Evolutionary conservation across 139 green algal species (phyloP).

Genomic region (Closterium sp.): DNA sequence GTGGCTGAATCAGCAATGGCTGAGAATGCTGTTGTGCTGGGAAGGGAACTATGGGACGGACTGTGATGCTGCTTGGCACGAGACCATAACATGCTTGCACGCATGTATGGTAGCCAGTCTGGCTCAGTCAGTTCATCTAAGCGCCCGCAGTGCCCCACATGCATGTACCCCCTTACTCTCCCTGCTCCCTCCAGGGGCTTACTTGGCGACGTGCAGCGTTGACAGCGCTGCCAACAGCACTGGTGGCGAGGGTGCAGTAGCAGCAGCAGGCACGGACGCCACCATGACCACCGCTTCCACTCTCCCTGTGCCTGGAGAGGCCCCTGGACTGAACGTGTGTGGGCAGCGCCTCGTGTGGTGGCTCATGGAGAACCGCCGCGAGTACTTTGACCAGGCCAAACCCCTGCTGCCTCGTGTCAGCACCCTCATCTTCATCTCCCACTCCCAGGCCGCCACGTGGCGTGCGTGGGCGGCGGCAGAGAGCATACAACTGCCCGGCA

Average conservation of each 20-base stretch:
- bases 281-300: background rate
- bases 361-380: slow-evolving; percentile 39
- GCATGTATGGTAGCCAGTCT: too few species aligned
- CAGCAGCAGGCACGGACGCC: background rate
- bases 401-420: slow-evolving; percentile 9
- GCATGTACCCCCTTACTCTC: background rate
- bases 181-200: background rate
- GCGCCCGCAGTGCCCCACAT: too few species aligned
- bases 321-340: background rate
- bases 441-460: slow-evolving; percentile 20
- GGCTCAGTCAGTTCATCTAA: too few species aligned
- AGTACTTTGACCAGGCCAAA: slow-evolving; percentile 37
- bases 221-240: background rate
- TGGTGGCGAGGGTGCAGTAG: background rate
- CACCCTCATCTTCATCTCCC: slow-evolving; percentile 16
- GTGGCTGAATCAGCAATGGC: too few species aligned
- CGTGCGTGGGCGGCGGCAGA: slow-evolving; percentile 10
- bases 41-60: too few species aligned
- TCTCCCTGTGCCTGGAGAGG: background rate
- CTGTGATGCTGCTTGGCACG: too few species aligned
- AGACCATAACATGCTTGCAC: too few species aligned
- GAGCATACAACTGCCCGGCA: background rate
- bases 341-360: slow-evolving; percentile 24
- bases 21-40: too few species aligned
- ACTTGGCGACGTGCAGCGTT: background rate